Base-by-base conservation (phyloP, 148 eudicot genomes). In the Chenopodium berlandieri region DNA sequence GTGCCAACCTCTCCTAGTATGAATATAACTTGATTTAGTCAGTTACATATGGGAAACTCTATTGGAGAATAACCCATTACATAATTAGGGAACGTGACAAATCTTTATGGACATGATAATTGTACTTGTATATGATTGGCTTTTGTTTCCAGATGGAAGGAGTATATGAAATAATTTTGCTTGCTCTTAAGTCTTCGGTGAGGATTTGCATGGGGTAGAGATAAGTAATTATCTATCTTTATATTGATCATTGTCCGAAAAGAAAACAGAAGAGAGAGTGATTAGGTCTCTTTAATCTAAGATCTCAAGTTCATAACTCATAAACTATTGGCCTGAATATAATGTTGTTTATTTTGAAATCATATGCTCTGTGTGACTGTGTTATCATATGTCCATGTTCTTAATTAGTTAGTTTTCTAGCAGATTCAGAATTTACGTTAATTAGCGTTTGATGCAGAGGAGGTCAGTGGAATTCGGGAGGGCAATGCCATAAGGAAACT, bases 401-500 rank as follows among this genome's bases (percentile, higher is more conserved):
- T 17, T 56, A 56, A 47, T 10, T 47, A 48, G 60, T 73, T 48
- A 46, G n/a, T 52, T 27, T 52, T 13, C 4, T 22, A 48, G 63
- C 11, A 78, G 6, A 16, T 27, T 64, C 20, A 32, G 20, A 11
- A 50, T 46, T 76, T 37, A 81, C 68, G 78, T 16, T 48, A 19
- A 47, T 32, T 23, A 54, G 25, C 25, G 10, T 71, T 47, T 56
- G 74, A 77, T 87, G 81, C 92, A 96, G 99, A 71, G 98, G 98
- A 71, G 99, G 99, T 17, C 92, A 87, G 47, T 96, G 99, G 99
- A 94, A 96, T 81, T 91, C 98, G 4, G 99, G 99, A 83, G 99
- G 99, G 74, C 91, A 92, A 75, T 96, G 99, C 86, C 91, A 92
- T 79, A 91, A 88, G 79, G 98, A 96, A 88, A 91, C 89, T 0